phyloP scores from a whole-genome alignment of 345 rosid species.

The Cardamine occulta region DNA sequence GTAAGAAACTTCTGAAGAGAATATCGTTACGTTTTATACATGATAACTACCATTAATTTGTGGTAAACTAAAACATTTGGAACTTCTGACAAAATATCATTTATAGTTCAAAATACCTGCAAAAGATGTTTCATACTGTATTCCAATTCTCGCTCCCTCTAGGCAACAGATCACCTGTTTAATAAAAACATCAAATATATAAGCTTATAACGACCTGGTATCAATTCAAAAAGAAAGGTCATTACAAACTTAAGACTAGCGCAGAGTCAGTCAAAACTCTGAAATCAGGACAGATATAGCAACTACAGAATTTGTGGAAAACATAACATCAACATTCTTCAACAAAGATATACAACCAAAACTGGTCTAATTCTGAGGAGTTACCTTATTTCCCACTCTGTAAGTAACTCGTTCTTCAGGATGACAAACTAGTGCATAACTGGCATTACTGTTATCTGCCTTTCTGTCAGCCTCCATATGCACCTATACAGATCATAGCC shows the following conservation, averaged over 20 bases:
- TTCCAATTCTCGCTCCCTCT: constrained; percentile 93
- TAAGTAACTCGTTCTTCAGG: constrained; percentile 71
- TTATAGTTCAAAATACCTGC: constrained; percentile 62
- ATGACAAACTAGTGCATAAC: constrained; percentile 45
- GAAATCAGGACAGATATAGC: constrained; percentile 11
- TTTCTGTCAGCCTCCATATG: constrained; percentile 93
- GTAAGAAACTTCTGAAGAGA: constrained; percentile 17
- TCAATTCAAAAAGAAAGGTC: constrained; percentile 7
- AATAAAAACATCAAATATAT: constrained; percentile 11
- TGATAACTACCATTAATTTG: neutral
- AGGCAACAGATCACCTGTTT: constrained; percentile 82
- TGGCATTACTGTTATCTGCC: constrained; percentile 60
- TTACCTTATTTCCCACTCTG: constrained; percentile 80
- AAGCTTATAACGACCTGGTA: constrained; percentile 17
- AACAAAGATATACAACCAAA: constrained; percentile 20
- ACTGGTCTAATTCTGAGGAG: constrained; percentile 14
- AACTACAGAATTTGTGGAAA: neutral
- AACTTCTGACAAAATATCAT: neutral
- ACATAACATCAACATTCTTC: constrained; percentile 9
- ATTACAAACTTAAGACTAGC: constrained; percentile 8
- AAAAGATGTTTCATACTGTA: constrained; percentile 85
- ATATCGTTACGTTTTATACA: neutral
- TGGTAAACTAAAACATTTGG: neutral
- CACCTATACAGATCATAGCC: constrained; percentile 55
- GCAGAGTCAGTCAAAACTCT: constrained; percentile 7